Evolutionary conservation across 306 rosid species (phyloP).

Genomic region (Glycine tomentella): DNA sequence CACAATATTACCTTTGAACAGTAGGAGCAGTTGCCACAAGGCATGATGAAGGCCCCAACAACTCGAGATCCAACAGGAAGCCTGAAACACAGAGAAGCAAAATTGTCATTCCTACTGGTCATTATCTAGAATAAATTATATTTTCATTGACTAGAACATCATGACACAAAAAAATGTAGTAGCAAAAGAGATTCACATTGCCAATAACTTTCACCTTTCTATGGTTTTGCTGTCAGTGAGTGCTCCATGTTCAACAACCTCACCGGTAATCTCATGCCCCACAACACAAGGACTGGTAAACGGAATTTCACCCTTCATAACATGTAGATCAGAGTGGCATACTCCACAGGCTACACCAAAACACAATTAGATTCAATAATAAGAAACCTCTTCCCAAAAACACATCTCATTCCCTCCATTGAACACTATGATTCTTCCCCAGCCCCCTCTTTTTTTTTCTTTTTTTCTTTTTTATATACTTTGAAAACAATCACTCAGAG

Average conservation of each 20-base stretch:
- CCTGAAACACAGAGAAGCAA: conserved; percentile 52
- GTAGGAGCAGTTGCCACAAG: conserved; percentile 88
- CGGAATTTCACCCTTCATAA: conserved; percentile 89
- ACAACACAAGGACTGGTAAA: conserved; percentile 83
- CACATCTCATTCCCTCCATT: too few relatives aligned
- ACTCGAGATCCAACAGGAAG: conserved; percentile 83
- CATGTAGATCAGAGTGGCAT: conserved; percentile 98
- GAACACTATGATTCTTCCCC: too few relatives aligned
- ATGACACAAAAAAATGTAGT: not conserved
- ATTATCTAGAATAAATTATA: conserved; percentile 18
- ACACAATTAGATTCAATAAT: conserved; percentile 41
- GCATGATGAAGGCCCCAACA: conserved; percentile 95
- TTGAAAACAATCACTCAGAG: too few relatives aligned
- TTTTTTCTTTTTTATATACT: too few relatives aligned
- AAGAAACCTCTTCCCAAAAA: not conserved
- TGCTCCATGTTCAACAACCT: conserved; percentile 80
- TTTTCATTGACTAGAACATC: not conserved
- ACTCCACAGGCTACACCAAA: conserved; percentile 85
- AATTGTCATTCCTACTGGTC: conserved; percentile 11
- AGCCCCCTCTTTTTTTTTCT: too few relatives aligned
- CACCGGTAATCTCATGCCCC: conserved; percentile 97
- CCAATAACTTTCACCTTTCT: conserved; percentile 59
- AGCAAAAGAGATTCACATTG: not conserved
- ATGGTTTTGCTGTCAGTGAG: conserved; percentile 58
- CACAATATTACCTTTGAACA: conserved; percentile 77